These are phyloP conservation scores for Cryptosporidium sp. DNA, from an alignment of 169 alveolate genomes.

Conservation along the genomic window DNA sequence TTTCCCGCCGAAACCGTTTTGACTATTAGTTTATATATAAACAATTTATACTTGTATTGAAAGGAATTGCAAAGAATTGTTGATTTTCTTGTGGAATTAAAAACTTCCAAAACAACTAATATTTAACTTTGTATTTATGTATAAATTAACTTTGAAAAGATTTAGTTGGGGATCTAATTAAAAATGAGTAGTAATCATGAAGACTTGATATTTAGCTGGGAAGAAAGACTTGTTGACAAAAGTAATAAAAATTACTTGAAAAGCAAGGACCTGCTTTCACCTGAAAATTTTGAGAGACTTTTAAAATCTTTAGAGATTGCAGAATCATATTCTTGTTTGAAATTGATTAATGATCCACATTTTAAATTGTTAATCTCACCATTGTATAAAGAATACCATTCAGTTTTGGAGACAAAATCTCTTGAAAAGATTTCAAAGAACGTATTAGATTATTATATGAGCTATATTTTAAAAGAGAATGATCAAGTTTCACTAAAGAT, in stretches of 20 bases:
- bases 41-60: neutral
- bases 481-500: slow-evolving; percentile 6
- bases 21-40: neutral
- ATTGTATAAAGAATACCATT: slow-evolving; percentile 15
- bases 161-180: neutral
- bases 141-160: neutral
- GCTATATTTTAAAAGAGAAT: slow-evolving; percentile 5
- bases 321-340: slow-evolving; percentile 26
- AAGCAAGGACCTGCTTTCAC: neutral
- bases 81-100: neutral
- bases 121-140: neutral
- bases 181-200: slow-evolving; percentile 2
- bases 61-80: neutral
- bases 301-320: slow-evolving; percentile 16
- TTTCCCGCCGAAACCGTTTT: slow-evolving; percentile 1
- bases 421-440: neutral
- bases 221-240: slow-evolving; percentile 35
- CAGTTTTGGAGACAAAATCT: slow-evolving; percentile 18
- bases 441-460: slow-evolving; percentile 26
- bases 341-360: neutral
- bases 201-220: slow-evolving; percentile 25
- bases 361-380: slow-evolving; percentile 6
- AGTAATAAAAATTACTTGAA: neutral
- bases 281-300: slow-evolving; percentile 30
- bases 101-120: neutral